Base-by-base conservation (phyloP, 192 early-diverging fungal species). In the Coemansia sp. region DNA sequence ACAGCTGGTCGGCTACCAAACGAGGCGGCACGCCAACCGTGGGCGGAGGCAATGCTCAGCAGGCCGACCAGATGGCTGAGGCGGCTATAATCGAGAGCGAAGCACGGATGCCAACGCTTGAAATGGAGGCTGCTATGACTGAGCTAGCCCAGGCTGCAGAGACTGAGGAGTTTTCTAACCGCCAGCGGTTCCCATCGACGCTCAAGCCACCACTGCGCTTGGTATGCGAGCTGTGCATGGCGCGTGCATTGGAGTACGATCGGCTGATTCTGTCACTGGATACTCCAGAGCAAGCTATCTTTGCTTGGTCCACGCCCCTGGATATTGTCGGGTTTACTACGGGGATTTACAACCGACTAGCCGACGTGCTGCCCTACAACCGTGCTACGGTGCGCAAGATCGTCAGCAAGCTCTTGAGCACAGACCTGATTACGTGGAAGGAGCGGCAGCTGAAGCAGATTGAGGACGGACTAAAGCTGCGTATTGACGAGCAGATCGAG, bases 211-310 rank as follows among this genome's bases (percentile, higher is more conserved):
- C 78, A 22, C 73, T 85, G 31, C 75, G 84, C 13, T 70, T 75
- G 60, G 76, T 81, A 10, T 85, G 84, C 79, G 84, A 85, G 62
- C 70, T 81, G 44, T 85, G 79, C 2, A 85, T 85, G 75, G 84
- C 64, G 24, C 75, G 71, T 4, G 79, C 84, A 9, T 66, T 85
- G 22, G 79, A 85, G 54, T 73, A 85, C 51, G 84, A 85, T 63
- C 72, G 76, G n/a, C 44, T 31, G 59, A 52, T 81, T 10, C 41
- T 85, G 40, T 62, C 75, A 12, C 55, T 81, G 38, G 49, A 57
- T n/a, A 78, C 70, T n/a, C 70, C 84, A 5, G 84, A 85, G 68
- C 69, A 81, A 60, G 61, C 54, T 12, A 64, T 85, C 52, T 81
- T 78, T 71, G 72, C 73, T 3, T 85, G 84, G 84, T 75, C 52